phyloP scores from a whole-genome alignment of 2,329 filamentous ascomycete genomes.

The Clonostachys chloroleuca region DNA sequence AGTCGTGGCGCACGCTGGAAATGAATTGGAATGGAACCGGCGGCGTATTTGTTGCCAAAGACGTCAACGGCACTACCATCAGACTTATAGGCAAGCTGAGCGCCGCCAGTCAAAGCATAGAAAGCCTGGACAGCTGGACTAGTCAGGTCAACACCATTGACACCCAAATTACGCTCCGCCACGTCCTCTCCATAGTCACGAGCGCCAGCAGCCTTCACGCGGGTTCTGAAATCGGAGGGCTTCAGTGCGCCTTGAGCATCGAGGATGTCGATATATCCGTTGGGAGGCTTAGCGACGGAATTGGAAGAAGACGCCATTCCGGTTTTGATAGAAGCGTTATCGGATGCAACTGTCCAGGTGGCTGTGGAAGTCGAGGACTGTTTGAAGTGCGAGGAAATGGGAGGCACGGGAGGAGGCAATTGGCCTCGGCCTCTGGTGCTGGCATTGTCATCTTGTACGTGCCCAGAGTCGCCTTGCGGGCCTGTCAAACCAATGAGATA shows the following conservation, averaged over 20 bases:
- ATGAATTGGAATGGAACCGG: constrained; percentile 1
- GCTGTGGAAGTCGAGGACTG: background rate
- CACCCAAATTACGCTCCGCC: constrained; percentile 52
- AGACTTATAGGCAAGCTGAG: constrained; percentile 2
- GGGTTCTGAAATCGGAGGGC: constrained; percentile 40
- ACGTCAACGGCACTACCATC: constrained; percentile 5
- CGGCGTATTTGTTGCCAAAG: constrained; percentile 4
- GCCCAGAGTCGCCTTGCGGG: background rate
- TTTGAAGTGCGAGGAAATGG: constrained; percentile 3
- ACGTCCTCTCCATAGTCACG: constrained; percentile 61
- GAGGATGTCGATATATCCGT: constrained; percentile 44
- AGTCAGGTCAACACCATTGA: constrained; percentile 24
- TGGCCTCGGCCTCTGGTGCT: background rate
- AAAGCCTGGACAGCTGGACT: constrained; percentile 26
- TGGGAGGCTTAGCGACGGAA: constrained; percentile 12
- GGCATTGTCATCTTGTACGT: background rate
- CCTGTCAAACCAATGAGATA: constrained; percentile 3
- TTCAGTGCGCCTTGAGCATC: constrained; percentile 52
- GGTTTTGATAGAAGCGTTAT: background rate
- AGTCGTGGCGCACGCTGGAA: background rate
- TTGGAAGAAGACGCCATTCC: constrained; percentile 9
- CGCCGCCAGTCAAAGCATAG: constrained; percentile 15
- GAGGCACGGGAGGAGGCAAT: constrained; percentile 4
- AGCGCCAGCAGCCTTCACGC: constrained; percentile 43
- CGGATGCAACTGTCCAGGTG: background rate